phyloP scores from a whole-genome alignment of 371 early-diverging fungal species.

The Rhizomucor miehei region DNA sequence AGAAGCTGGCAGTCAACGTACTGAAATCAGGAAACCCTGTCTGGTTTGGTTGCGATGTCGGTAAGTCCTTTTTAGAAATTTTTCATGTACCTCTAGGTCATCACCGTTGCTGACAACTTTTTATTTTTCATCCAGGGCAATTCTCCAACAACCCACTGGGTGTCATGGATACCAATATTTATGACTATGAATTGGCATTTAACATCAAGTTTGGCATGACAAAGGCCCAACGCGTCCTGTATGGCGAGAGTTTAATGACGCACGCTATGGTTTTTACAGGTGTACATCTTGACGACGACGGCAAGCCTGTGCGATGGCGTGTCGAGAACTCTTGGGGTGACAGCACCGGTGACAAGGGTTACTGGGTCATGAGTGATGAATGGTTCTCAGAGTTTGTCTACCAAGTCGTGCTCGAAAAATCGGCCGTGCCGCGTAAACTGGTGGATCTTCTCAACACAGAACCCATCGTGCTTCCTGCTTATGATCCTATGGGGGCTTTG shows the following conservation, averaged over 20 bases:
- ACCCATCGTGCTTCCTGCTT: constrained; percentile 71
- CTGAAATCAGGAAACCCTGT: constrained; percentile 67
- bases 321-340: constrained; percentile 83
- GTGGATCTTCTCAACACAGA: constrained; percentile 60
- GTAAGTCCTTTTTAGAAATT: no score
- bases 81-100: background rate
- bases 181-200: constrained; percentile 71
- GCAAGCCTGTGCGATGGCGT: constrained; percentile 70
- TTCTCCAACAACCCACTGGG: constrained; percentile 45
- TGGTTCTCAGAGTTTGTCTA: constrained; percentile 84
- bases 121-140: constrained; percentile 24
- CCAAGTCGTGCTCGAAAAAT: constrained; percentile 74
- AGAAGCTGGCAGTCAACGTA: constrained; percentile 58
- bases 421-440: constrained; percentile 54
- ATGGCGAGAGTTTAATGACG: constrained; percentile 77
- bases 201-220: constrained; percentile 58
- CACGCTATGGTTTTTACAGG: constrained; percentile 86
- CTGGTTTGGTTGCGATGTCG: constrained; percentile 86
- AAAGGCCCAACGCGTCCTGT: constrained; percentile 73
- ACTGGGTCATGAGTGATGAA: constrained; percentile 74
- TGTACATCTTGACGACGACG: constrained; percentile 67
- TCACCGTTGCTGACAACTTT: no score
- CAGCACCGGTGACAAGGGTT: constrained; percentile 71
- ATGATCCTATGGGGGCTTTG: constrained; percentile 70
- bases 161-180: constrained; percentile 64